Base-by-base conservation (phyloP, 768 basidiomycete species). In the Leccinum variicolor region DNA sequence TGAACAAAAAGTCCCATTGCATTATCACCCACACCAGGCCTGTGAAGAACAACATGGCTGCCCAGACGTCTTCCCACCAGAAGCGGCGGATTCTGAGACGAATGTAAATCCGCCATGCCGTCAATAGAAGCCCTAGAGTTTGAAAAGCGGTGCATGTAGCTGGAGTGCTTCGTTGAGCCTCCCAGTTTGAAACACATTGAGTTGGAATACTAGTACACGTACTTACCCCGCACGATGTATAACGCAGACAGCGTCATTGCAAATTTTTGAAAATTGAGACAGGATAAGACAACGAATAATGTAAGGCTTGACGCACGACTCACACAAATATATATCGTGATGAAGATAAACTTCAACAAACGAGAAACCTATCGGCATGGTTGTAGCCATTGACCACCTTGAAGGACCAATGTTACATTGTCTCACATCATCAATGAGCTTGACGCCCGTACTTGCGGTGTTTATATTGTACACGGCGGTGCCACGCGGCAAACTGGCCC, bases 51-150 rank as follows among this genome's bases (percentile, higher is more conserved):
- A 58, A 50, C 3, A 48, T 41, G 41, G 41, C 41, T 19, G 10
- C 41, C 41, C 41, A 41, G n/a, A 19, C n/a, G 41, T 41, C 41
- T 41, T 41, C 41, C 41, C 41, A 41, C 41, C 41, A 41, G 41
- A 63, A 63, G 29, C 63, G 62, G 26, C 34, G 19, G 23, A 60
- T 63, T 43, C 25, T 56, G 39, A 66, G 25, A 19, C 64, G 64
- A 33, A 62, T 54, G 23, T 56, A 65, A 21, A 65, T 60, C 28
- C 65, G 54, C 58, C 65, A 66, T 6, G 48, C 58, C 5, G 65
- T 66, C 34, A 66, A 51, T 3, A 56, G 4, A n/a, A 64, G 54
- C 6, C 63, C 64, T n/a, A 41, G n/a, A 19, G 41, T 10, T 41
- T 41, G 41, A 41, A 41, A 41, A 11, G n/a, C 41, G 10, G n/a